A percentile compares a stretch with the other conserved stretches of the same genome.
Evolutionary conservation across 495 filamentous ascomycete species (phyloP).

Genomic region (Lasiosphaeriaceae sp.): DNA sequence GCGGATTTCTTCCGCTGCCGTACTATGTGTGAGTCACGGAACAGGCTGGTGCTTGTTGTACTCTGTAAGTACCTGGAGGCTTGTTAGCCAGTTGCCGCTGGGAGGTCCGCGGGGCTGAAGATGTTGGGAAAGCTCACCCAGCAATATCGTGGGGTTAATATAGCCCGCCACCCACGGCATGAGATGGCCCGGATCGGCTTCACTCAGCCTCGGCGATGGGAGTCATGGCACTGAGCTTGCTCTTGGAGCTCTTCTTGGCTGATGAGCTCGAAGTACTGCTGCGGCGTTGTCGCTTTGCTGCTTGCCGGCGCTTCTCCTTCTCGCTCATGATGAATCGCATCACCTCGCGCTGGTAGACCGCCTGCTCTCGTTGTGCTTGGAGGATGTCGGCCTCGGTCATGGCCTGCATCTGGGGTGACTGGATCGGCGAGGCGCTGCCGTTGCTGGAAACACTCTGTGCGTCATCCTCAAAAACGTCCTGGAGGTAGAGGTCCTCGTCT

Average conservation of each 20-base stretch:
- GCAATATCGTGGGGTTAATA: background rate
- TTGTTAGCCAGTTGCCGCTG: background rate
- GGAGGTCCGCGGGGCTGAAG: background rate
- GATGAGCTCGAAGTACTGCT: conserved; percentile 22
- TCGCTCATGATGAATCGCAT: conserved; percentile 39
- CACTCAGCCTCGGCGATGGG: conserved; percentile 45
- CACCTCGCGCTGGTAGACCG: conserved; percentile 44
- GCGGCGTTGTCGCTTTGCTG: conserved; percentile 29
- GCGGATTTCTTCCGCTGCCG: background rate
- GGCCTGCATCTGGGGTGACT: conserved; percentile 18
- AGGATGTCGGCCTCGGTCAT: conserved; percentile 38
- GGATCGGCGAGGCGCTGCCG: conserved; percentile 39
- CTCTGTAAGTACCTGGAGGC: background rate
- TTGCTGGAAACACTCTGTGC: conserved; percentile 42
- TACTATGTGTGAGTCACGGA: background rate
- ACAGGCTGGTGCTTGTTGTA: background rate
- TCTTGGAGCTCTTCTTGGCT: conserved; percentile 42
- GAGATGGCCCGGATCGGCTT: conserved; percentile 3
- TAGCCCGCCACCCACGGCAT: conserved; percentile 6
- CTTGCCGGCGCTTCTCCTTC: conserved; percentile 42
- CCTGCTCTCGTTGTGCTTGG: conserved; percentile 40
- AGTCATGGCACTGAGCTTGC: conserved; percentile 44
- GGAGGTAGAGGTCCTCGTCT: conserved; percentile 45
- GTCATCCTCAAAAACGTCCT: conserved; percentile 40
- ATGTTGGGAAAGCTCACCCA: conserved; percentile 11